Evolutionary conservation across 225 moss, liverwort and hornwort species (phyloP), one percentile per base, ranked within the genome.

Genomic region (Asterella californica): DNA sequence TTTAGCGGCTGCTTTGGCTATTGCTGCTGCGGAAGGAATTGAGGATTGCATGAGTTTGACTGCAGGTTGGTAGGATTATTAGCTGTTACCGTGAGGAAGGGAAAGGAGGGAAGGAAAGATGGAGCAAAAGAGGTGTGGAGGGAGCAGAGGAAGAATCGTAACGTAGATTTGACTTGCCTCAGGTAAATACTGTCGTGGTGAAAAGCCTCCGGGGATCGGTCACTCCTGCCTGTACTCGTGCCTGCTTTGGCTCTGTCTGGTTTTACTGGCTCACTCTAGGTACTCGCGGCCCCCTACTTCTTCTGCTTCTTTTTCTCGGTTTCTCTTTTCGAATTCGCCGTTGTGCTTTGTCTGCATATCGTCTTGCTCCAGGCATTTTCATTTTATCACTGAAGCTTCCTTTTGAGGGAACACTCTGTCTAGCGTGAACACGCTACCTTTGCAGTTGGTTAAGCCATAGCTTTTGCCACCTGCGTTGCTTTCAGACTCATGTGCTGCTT

Each of bases 101-200:
- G 64, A 29, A 33, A 32, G 64, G 30, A 64, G 64, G 30, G 64
- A 33, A 64, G 32, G 32, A 33, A 64, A 5, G 64, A 64, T 64
- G 30, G 64, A 64, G 64, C 25, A 6, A 10, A 52, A 52, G 60
- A 22, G 60, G 60, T 61, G 60, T 61, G 60, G 25, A 61, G 24
- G 60, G n/a, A 61, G 24, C 64, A 64, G 64, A 64, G 32, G 64
- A 64, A 64, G 64, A 29, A 64, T n/a, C 64, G 10, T 64, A 64
- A 64, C 64, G 64, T 32, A 64, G 64, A 64, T 64, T 64, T 29
- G 64, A 64, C 64, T 64, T 64, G 64, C 30, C 64, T 30, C 64
- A 64, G 64, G 64, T 27, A 57, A 64, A 64, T 64, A 42, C 7
- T 32, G 2, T 64, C 29, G 30, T 15, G 30, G 64, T n/a, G 64